Percentiles rank a stretch among this genome's conserved stretches.
Evolutionary conservation across 106 monocot genomes (phyloP).

Genomic region (Dioscorea alata): DNA sequence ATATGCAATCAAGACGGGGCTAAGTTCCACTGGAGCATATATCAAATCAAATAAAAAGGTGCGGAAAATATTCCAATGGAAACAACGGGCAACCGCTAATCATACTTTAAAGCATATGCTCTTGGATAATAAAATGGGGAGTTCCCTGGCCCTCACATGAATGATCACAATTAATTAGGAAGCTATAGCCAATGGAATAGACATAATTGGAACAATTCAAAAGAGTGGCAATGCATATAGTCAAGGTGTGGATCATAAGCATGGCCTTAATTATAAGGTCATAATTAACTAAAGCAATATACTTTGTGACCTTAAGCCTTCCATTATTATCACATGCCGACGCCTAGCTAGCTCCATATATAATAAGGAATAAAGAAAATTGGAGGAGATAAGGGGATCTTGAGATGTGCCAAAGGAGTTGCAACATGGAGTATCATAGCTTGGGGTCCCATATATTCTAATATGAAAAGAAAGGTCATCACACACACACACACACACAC

Average conservation of each 20-base stretch:
- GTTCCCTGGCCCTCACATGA: background rate
- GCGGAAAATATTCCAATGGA: background rate
- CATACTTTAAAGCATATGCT: background rate
- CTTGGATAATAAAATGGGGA: background rate
- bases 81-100: background rate
- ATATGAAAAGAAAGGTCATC: no score
- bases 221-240: no score
- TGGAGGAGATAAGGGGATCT: no score
- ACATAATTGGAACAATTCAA: background rate
- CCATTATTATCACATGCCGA: background rate
- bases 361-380: slow-evolving; percentile 1
- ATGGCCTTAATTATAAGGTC: background rate
- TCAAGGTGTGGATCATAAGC: background rate
- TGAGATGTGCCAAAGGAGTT: no score
- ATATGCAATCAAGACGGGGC: background rate
- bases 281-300: background rate
- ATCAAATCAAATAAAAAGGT: background rate
- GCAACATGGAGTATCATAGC: no score
- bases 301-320: background rate
- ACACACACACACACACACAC: no score
- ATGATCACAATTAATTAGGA: background rate
- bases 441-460: no score
- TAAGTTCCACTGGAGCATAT: background rate
- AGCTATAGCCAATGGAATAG: background rate
- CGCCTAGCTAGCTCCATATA: background rate